These are phyloP conservation scores for Cyberlindnera maclurae DNA, from an alignment of 805 yeast genomes.

Conservation along the genomic window DNA sequence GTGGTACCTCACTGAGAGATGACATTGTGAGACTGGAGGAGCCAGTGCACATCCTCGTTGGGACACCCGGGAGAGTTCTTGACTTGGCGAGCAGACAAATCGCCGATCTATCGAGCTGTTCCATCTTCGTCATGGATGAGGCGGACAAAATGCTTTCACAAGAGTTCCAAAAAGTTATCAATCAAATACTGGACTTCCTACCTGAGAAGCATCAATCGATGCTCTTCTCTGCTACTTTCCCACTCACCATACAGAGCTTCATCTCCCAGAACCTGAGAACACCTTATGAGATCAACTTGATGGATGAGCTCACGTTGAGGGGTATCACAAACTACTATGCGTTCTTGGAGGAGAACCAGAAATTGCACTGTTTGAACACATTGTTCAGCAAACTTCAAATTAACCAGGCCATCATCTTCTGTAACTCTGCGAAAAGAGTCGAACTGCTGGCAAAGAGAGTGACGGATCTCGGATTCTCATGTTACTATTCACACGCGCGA, in stretches of 20 bases:
- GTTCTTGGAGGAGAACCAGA: constrained; percentile 95
- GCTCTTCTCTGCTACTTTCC: constrained; percentile 93
- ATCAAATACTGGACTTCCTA: constrained; percentile 76
- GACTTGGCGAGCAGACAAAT: constrained; percentile 86
- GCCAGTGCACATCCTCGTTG: constrained; percentile 90
- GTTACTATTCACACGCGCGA: constrained; percentile 93
- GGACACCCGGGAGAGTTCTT: constrained; percentile 95
- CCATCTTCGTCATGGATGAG: constrained; percentile 93
- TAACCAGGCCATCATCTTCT: constrained; percentile 93
- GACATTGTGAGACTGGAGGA: constrained; percentile 91
- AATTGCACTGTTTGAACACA: constrained; percentile 92
- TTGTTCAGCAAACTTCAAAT: constrained; percentile 89
- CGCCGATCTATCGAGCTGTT: constrained; percentile 82
- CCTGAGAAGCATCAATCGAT: constrained; percentile 78
- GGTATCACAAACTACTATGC: constrained; percentile 98
- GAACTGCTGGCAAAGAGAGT: constrained; percentile 93
- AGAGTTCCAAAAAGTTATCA: constrained; percentile 83
- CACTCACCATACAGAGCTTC: constrained; percentile 84
- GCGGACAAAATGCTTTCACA: constrained; percentile 94
- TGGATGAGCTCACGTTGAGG: constrained; percentile 94
- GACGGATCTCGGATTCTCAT: constrained; percentile 92
- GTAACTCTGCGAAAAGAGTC: constrained; percentile 95
- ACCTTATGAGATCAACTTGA: constrained; percentile 92
- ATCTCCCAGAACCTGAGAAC: constrained; percentile 85
- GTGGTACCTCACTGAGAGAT: constrained; percentile 92